These are phyloP conservation scores for Fusarium abutilonis DNA, from an alignment of 2,329 filamentous ascomycete species.

Conservation along the genomic window DNA sequence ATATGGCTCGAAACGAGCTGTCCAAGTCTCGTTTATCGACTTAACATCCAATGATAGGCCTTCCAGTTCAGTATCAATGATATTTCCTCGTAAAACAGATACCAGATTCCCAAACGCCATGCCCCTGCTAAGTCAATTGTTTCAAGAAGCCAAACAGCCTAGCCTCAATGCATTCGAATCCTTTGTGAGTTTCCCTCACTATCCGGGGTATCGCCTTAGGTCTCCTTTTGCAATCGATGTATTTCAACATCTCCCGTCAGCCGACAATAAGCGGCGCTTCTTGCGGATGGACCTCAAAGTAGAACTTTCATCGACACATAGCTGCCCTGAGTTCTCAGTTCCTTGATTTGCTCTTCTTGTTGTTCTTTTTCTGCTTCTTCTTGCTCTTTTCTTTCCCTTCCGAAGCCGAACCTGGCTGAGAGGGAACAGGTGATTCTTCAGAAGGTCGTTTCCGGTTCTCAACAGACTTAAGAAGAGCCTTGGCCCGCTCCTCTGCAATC, in stretches of 20 bases:
- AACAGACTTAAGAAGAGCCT: slow-evolving; percentile 59
- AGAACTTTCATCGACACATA: not conserved
- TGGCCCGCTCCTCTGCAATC: slow-evolving; percentile 65
- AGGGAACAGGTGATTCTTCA: slow-evolving; percentile 46
- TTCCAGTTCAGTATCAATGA: not conserved
- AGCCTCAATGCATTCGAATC: not conserved
- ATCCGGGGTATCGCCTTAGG: slow-evolving; percentile 26
- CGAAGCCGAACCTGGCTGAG: slow-evolving; percentile 32
- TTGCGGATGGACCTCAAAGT: too few relatives aligned
- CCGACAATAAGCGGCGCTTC: not conserved
- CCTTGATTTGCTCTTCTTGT: slow-evolving; percentile 49
- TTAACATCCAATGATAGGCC: not conserved
- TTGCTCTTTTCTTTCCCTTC: slow-evolving; percentile 43
- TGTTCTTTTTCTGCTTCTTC: slow-evolving; percentile 50
- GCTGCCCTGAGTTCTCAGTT: slow-evolving; percentile 11
- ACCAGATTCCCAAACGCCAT: slow-evolving; percentile 27
- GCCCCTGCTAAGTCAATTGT: slow-evolving; percentile 21
- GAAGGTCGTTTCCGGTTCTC: slow-evolving; percentile 57
- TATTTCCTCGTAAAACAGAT: slow-evolving; percentile 4
- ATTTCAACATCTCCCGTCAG: not conserved
- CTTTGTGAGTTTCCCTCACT: not conserved
- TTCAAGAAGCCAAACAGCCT: not conserved
- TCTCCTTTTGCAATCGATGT: not conserved
- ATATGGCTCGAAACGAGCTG: not conserved
- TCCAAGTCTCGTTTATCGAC: not conserved